Evolutionary conservation across 305 asterid species (phyloP).

Genomic region (Fraxinus dipetala): DNA sequence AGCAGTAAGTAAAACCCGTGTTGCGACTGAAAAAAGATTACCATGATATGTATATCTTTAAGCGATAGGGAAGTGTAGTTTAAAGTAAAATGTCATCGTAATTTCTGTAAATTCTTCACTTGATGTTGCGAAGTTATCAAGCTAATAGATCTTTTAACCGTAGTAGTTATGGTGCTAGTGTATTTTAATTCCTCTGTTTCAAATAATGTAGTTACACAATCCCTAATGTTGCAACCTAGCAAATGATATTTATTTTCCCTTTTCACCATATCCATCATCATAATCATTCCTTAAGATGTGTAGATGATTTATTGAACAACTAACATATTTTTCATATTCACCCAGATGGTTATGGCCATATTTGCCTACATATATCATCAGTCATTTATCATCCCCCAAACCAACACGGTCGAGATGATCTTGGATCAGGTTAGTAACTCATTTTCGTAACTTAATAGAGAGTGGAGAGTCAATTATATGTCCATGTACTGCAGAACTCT

Average conservation of each 20-base stretch:
- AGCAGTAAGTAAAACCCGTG: not conserved
- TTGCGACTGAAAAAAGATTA: not conserved
- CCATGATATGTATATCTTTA: not conserved
- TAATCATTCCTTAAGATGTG: not conserved
- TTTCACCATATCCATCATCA: not conserved
- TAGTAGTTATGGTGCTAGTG: not conserved
- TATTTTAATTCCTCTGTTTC: not conserved
- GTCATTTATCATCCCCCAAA: slow-evolving; percentile 63
- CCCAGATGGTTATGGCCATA: slow-evolving; percentile 92
- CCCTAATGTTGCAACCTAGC: not conserved
- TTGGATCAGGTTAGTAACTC: slow-evolving; percentile 65
- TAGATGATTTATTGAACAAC: not conserved
- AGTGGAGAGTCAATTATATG: not conserved
- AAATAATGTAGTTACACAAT: not conserved
- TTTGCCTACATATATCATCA: slow-evolving; percentile 80
- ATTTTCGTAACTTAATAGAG: not conserved
- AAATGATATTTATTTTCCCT: not conserved
- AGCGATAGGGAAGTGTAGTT: not conserved
- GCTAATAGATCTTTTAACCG: not conserved
- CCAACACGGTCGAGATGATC: slow-evolving; percentile 61
- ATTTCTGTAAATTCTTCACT: not conserved
- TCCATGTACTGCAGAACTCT: not conserved
- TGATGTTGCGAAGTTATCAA: not conserved
- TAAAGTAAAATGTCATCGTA: not conserved
- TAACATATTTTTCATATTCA: not conserved